Evolutionary conservation across 108 stramenopile genomes (phyloP).

Genomic region (Bacterosira constricta): DNA sequence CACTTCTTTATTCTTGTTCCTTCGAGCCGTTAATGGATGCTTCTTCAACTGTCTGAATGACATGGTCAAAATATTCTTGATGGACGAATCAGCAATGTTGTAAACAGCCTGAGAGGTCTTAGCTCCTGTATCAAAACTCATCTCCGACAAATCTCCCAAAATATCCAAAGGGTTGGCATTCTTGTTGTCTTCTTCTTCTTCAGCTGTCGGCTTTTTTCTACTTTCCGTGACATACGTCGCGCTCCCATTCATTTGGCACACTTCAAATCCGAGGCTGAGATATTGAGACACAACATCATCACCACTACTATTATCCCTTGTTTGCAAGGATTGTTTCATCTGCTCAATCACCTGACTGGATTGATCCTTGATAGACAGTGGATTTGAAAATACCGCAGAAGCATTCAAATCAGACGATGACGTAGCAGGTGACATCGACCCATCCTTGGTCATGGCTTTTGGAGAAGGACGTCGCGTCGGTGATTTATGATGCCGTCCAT

Average conservation of each 20-base stretch:
- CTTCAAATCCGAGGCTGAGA: conserved; percentile 49
- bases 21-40: neutral
- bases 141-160: conserved; percentile 48
- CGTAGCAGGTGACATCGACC: neutral
- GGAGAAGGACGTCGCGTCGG: conserved; percentile 24
- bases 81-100: conserved; percentile 52
- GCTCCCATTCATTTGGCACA: conserved; percentile 14
- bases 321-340: conserved; percentile 1
- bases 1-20: conserved; percentile 6
- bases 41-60: conserved; percentile 41
- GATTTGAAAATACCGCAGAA: conserved; percentile 35
- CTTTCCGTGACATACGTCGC: conserved; percentile 43
- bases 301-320: neutral
- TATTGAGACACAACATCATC: conserved; percentile 41
- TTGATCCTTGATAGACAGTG: conserved; percentile 38
- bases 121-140: conserved; percentile 48
- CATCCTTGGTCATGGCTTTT: neutral
- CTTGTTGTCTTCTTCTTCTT: neutral
- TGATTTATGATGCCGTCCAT: conserved; percentile 56
- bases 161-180: conserved; percentile 43
- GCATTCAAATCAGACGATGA: conserved; percentile 29
- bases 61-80: conserved; percentile 48
- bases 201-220: neutral
- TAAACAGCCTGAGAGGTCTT: conserved; percentile 47
- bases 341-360: conserved; percentile 29